phyloP scores from a whole-genome alignment of 768 basidiomycete genomes.

The Pholiota molesta region DNA sequence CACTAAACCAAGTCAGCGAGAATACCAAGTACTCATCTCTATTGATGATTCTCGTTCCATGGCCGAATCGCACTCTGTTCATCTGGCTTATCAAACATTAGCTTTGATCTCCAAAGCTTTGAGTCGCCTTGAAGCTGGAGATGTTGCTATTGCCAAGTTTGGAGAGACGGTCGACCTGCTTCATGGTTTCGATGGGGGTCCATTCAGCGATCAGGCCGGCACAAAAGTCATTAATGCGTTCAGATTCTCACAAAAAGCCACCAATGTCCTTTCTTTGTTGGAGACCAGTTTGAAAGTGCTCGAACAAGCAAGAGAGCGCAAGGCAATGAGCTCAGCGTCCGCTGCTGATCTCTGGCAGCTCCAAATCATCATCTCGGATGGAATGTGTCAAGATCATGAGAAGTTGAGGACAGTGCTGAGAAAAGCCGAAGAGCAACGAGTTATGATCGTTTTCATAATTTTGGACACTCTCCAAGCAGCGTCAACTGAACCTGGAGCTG shows the following conservation, averaged over 20 bases:
- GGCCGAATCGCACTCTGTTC: conserved; percentile 90
- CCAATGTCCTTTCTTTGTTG: conserved; percentile 82
- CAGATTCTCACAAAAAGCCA: conserved; percentile 86
- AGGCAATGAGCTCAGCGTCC: conserved; percentile 59
- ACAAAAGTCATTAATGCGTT: conserved; percentile 82
- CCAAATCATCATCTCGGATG: conserved; percentile 97
- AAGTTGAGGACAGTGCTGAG: conserved; percentile 77
- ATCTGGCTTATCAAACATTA: conserved; percentile 93
- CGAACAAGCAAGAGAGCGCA: conserved; percentile 74
- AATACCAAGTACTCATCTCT: conserved; percentile 93
- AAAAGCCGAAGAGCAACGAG: conserved; percentile 83
- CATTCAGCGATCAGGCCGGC: conserved; percentile 81
- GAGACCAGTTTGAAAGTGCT: conserved; percentile 77
- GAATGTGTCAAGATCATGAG: conserved; percentile 97
- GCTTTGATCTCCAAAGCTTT: conserved; percentile 91
- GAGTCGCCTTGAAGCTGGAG: conserved; percentile 92
- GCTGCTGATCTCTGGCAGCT: conserved; percentile 94
- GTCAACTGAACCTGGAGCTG: conserved; percentile 20
- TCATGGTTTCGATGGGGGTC: conserved; percentile 82
- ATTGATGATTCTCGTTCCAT: conserved; percentile 97
- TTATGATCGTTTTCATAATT: conserved; percentile 96
- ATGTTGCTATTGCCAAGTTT: conserved; percentile 89
- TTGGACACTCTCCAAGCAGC: conserved; percentile 79
- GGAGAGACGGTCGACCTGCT: conserved; percentile 87
- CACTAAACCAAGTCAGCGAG: conserved; percentile 90